Base-by-base conservation (phyloP, 345 rosid genomes). In the Camelina sativa region DNA sequence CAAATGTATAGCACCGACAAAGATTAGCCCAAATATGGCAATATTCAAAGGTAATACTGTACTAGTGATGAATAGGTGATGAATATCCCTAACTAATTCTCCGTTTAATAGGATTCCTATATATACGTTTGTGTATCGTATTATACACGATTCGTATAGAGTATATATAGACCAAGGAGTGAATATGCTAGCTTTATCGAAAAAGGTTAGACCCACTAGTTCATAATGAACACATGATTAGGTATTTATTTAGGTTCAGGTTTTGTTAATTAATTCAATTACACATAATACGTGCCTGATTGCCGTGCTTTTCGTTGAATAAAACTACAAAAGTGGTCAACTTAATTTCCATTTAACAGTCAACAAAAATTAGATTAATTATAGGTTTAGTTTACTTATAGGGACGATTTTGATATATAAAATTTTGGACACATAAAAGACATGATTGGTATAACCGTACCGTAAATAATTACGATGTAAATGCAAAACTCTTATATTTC, bases 281-380 rank as follows among this genome's bases (percentile, higher is more conserved):
- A 25, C 30, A 25, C 54, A 58, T 25, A 37, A 47, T 58, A 50
- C 30, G 4, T 28, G 30, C 30, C 30, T 28, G n/a, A n/a, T n/a
- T n/a, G 65, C 51, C 59, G 7, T 25, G 51, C 53, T 58, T 7
- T 34, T 34, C 17, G 10, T 34, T 71, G 11, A 30, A 23, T n/a
- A n/a, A n/a, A n/a, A n/a, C n/a, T n/a, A n/a, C 37, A 9, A 62
- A 37, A 63, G 66, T 70, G 23, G 69, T 53, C 76, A 62, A 41
- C 37, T 15, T 8, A 53, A 41, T 19, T 41, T 63, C 63, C 63
- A 41, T 54, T 41, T 52, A 53, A 6, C 7, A 53, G 70, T 64
- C 62, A 54, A 44, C 35, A 30, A 15, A 15, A 41, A 0, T 40
- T 13, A 63, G 46, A 13, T 53, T 43, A 6, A 7, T 30, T 11